Conservation (phyloP, 2,329 filamentous ascomycete species). For the Claviceps cyperi region DNA sequence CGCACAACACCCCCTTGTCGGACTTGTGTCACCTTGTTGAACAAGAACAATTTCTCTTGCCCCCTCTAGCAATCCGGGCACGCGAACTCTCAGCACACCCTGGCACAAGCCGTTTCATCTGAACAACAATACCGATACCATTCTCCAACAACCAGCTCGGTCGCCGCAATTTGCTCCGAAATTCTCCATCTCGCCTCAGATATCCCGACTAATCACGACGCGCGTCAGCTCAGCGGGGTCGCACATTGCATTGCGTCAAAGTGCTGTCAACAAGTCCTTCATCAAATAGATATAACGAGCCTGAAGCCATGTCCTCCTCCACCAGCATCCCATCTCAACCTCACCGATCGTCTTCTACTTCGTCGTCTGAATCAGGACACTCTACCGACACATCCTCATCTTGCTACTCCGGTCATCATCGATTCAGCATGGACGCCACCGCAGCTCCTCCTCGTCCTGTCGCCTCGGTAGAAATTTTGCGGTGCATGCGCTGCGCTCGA, state of each 20-base stretch:
- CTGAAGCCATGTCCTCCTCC: conserved; percentile 6
- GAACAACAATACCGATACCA: background rate
- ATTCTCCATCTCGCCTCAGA: background rate
- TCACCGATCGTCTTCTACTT: conserved; percentile 13
- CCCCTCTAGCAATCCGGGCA: background rate
- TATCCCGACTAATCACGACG: background rate
- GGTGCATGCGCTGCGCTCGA: conserved; percentile 47
- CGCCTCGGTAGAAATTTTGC: conserved; percentile 43
- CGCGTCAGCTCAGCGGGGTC: background rate
- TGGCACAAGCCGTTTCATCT: background rate
- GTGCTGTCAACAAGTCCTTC: background rate
- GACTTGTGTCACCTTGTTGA: too few relatives aligned
- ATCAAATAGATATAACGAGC: conserved; percentile 2
- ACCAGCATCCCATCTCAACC: conserved; percentile 8
- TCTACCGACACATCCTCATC: conserved; percentile 21
- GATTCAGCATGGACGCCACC: conserved; percentile 34
- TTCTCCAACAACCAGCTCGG: background rate
- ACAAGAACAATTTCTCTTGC: background rate
- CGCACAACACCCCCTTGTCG: background rate
- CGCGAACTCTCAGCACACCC: background rate
- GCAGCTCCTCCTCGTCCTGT: conserved; percentile 23
- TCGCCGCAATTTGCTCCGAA: background rate
- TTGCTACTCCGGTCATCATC: conserved; percentile 18
- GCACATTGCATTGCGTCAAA: background rate
- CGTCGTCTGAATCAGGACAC: conserved; percentile 27